Evolutionary conservation across 176 grass and related monocot genomes (phyloP).

Genomic region (Triticum timopheevii): DNA sequence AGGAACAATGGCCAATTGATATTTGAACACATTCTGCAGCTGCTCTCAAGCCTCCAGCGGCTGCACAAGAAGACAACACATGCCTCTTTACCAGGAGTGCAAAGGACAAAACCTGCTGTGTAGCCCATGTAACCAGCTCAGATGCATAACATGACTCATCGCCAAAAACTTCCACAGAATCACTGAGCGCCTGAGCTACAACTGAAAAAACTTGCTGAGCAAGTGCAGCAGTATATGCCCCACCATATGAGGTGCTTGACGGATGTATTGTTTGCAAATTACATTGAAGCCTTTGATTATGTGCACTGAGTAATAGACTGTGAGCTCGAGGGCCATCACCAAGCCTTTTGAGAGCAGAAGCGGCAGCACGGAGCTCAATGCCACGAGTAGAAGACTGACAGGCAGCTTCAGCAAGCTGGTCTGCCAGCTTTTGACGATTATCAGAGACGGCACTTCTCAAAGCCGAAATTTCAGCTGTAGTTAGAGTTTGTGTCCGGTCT

Average conservation of each 20-base stretch:
- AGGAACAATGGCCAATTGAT: slow-evolving; percentile 84
- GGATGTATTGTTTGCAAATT: slow-evolving; percentile 97
- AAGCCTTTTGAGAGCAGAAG: slow-evolving; percentile 95
- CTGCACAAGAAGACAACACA: slow-evolving; percentile 88
- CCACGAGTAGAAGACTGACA: slow-evolving; percentile 89
- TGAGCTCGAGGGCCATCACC: slow-evolving; percentile 94
- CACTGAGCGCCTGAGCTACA: slow-evolving; percentile 82
- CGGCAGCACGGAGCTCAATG: slow-evolving; percentile 89
- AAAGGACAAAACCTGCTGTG: slow-evolving; percentile 68
- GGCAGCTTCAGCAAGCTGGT: slow-evolving; percentile 90
- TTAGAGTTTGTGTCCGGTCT: slow-evolving; percentile 52
- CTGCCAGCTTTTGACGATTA: slow-evolving; percentile 70
- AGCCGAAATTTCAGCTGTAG: slow-evolving; percentile 42
- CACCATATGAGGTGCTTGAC: slow-evolving; percentile 90
- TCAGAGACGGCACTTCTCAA: slow-evolving; percentile 59
- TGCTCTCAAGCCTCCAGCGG: slow-evolving; percentile 87
- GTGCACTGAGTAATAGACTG: slow-evolving; percentile 78
- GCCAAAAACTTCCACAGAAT: slow-evolving; percentile 93
- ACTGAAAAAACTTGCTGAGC: slow-evolving; percentile 94
- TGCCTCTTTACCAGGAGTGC: slow-evolving; percentile 84
- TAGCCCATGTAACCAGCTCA: slow-evolving; percentile 91
- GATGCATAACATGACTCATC: slow-evolving; percentile 80
- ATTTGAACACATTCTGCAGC: slow-evolving; percentile 96
- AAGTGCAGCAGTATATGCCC: slow-evolving; percentile 85
- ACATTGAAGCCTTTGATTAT: slow-evolving; percentile 91